Percentiles rank a stretch among this genome's conserved stretches.
Conservation (phyloP, 768 basidiomycete species). For the Boletus edulis region DNA sequence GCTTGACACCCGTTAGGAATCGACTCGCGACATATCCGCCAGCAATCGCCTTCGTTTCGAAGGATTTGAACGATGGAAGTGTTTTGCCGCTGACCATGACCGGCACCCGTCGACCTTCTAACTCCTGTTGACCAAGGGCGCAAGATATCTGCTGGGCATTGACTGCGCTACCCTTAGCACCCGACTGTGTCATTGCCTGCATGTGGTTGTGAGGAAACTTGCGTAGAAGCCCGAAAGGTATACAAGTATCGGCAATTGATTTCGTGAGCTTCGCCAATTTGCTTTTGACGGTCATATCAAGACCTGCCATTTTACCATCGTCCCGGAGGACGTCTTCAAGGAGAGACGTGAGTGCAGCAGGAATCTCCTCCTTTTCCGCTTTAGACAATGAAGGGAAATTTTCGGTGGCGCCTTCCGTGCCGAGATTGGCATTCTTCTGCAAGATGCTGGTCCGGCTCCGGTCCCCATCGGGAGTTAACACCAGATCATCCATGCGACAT, state of each 20-base stretch:
- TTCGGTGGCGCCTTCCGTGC: constrained; percentile 86
- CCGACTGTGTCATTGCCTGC: constrained; percentile 98
- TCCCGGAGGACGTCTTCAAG: constrained; percentile 93
- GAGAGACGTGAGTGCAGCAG: constrained; percentile 56
- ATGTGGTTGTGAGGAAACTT: constrained; percentile 98
- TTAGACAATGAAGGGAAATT: constrained; percentile 76
- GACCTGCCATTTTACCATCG: constrained; percentile 95
- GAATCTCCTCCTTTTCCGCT: constrained; percentile 51
- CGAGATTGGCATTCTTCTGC: constrained; percentile 63
- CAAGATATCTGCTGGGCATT: constrained; percentile 99
- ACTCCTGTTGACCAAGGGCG: constrained; percentile 92
- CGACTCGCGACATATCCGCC: constrained; percentile 98
- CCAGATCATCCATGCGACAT: constrained; percentile 97
- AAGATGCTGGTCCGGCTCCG: constrained; percentile 64
- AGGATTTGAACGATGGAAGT: constrained; percentile 92
- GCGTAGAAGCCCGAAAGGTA: constrained; percentile 85
- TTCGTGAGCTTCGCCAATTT: constrained; percentile 85
- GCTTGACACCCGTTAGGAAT: constrained; percentile 96
- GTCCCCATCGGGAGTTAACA: constrained; percentile 83
- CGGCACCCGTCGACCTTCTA: constrained; percentile 97
- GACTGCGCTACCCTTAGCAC: constrained; percentile 96
- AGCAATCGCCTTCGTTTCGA: constrained; percentile 97
- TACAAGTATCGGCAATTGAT: constrained; percentile 82
- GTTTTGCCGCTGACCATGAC: constrained; percentile 99
- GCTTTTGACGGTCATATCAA: constrained; percentile 89